Percentiles rank a stretch among this genome's conserved stretches.
Evolutionary conservation across 805 yeast species (phyloP).

Genomic region (Starmerella bombi): DNA sequence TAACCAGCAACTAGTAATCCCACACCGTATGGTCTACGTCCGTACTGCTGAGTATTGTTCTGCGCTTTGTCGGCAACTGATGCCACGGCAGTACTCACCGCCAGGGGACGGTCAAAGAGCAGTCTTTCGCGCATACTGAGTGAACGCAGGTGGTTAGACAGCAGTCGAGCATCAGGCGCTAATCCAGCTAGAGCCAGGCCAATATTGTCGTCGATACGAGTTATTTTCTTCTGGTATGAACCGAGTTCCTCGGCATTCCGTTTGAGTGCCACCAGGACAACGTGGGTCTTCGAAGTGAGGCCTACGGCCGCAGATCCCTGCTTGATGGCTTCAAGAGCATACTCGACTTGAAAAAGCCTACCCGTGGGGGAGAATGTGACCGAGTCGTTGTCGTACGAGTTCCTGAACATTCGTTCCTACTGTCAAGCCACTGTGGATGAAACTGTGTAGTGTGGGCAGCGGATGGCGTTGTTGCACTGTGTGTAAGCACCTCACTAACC

Average conservation of each 20-base stretch:
- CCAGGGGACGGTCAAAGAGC: conserved; percentile 74
- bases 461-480: background rate
- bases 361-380: conserved; percentile 96
- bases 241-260: conserved; percentile 96
- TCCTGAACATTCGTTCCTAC: conserved; percentile 52
- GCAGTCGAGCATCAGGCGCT: conserved; percentile 95
- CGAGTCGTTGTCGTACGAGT: conserved; percentile 96
- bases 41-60: conserved; percentile 87
- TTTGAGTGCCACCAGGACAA: conserved; percentile 85
- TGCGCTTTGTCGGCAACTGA: conserved; percentile 94
- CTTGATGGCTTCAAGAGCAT: conserved; percentile 88
- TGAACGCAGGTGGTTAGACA: conserved; percentile 76
- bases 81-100: conserved; percentile 68
- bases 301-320: conserved; percentile 98
- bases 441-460: background rate
- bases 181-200: conserved; percentile 94
- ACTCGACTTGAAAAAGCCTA: conserved; percentile 75
- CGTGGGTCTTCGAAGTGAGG: conserved; percentile 69
- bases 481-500: background rate
- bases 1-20: conserved; percentile 81
- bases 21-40: conserved; percentile 96
- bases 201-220: conserved; percentile 82
- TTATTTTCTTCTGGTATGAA: conserved; percentile 86
- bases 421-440: background rate
- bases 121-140: conserved; percentile 80